Evolutionary conservation across 352 stramenopile genomes (phyloP), one percentile per base, ranked within the genome.

Genomic region (Phytophthora uliginosa): DNA sequence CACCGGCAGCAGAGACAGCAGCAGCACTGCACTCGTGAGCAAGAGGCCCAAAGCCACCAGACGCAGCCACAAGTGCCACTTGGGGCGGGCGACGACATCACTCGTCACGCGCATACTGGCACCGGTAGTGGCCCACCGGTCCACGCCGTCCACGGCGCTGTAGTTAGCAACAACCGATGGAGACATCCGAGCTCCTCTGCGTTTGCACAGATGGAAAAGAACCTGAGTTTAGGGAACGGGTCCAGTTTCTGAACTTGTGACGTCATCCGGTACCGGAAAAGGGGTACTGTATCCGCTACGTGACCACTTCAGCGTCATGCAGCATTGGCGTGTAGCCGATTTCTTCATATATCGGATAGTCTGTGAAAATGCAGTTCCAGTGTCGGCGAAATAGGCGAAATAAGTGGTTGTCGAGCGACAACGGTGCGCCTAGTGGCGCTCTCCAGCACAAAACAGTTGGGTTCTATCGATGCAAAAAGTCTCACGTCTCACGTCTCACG

Each of bases 1-100:
- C 52, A 93, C 53, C 10, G 82, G 87, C n/a, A 93, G 69, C 56
- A 76, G 24, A 0, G 82, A 73, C 48, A 92, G 54, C 47, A 85
- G 6, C 38, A 76, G 52, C 26, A 73, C 40, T 8, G 61, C 47
- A 1, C 33, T 50, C 15, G 22, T 48, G 12, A 83, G 6, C 6
- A 83, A 12, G 7, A 77, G 18, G 3, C 47, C 26, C 2, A 77
- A 71, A 10, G 33, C 54, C 8, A 24, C 63, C 12, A 85, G 10
- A 64, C 75, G 75, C 15, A 83, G 54, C 69, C 76, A 79, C 47
- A 77, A 40, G 24, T 66, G 71, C 22, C 48, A 50, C 17, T 56
- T 66, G 2, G 59, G 5, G 8, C 28, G 50, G 10, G 15, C n/a
- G 13, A 6, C 18, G 26, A 58, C 64, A 8, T 7, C 22, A 20